Conservation (phyloP, 2,329 filamentous ascomycete species). For the Eutypa lata region DNA sequence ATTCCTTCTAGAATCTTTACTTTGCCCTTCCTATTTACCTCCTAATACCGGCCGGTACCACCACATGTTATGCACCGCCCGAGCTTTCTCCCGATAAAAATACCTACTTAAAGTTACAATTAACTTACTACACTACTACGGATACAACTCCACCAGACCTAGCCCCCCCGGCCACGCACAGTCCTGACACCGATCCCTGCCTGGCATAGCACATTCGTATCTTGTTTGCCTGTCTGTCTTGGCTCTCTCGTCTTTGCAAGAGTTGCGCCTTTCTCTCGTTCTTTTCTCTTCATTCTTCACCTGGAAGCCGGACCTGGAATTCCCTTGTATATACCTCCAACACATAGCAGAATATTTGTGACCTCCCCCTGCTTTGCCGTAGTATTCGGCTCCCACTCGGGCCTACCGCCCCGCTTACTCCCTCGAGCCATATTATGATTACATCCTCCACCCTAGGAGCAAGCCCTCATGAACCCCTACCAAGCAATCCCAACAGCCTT, state of each 20-base stretch:
- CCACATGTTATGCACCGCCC: too few species aligned
- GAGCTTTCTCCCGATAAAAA: too few species aligned
- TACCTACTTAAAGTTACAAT: too few species aligned
- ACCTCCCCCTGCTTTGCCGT: background rate
- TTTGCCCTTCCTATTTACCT: background rate
- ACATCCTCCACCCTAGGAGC: too few species aligned
- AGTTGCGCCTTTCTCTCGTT: too few species aligned
- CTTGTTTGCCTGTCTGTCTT: background rate
- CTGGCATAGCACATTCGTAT: background rate
- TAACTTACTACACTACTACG: too few species aligned
- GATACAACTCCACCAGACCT: too few species aligned
- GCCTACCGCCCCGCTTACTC: background rate
- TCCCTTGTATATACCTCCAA: background rate
- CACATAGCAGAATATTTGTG: too few species aligned
- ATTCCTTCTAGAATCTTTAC: background rate
- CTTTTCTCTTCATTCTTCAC: too few species aligned
- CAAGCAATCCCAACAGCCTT: background rate
- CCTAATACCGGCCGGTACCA: too few species aligned
- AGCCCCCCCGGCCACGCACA: background rate
- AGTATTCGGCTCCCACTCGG: background rate
- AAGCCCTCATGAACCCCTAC: background rate
- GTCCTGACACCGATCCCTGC: background rate
- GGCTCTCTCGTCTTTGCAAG: background rate
- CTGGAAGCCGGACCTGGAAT: too few species aligned
- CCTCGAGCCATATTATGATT: background rate